Conservation (phyloP, 345 rosid species). For the Corymbia maculata region DNA sequence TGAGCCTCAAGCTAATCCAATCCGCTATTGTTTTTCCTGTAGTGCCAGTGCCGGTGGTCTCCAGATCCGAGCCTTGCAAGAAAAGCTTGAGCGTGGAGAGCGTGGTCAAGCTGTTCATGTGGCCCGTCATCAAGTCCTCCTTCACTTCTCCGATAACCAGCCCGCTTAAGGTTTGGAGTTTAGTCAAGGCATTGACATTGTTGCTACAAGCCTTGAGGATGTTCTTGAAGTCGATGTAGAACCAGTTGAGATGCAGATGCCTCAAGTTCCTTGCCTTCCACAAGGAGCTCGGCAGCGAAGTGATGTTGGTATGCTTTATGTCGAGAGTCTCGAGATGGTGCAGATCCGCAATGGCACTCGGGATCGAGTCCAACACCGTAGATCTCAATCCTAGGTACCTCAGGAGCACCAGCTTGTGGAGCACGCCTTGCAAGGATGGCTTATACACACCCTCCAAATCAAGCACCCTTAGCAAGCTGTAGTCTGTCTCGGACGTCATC, state of each 20-base stretch:
- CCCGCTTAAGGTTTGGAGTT: not conserved
- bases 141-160: not conserved
- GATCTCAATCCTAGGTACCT: conserved; percentile 21
- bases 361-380: not conserved
- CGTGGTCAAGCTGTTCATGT: not conserved
- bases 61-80: too few species aligned
- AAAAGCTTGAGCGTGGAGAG: not conserved
- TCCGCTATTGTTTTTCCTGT: too few species aligned
- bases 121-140: not conserved
- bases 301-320: conserved; percentile 5
- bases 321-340: conserved; percentile 6
- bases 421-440: conserved; percentile 4
- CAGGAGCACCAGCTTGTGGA: not conserved
- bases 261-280: not conserved
- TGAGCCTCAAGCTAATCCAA: too few species aligned
- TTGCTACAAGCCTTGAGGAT: not conserved
- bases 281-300: not conserved
- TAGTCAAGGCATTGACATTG: not conserved
- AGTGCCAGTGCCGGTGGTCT: too few species aligned
- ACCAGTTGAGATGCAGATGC: not conserved
- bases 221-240: not conserved
- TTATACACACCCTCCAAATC: conserved; percentile 13
- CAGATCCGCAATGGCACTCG: not conserved
- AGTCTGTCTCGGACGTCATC: not conserved
- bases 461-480: not conserved